Base-by-base conservation (phyloP, 2,329 filamentous ascomycete species). In the Ophiosphaerella herpotricha region DNA sequence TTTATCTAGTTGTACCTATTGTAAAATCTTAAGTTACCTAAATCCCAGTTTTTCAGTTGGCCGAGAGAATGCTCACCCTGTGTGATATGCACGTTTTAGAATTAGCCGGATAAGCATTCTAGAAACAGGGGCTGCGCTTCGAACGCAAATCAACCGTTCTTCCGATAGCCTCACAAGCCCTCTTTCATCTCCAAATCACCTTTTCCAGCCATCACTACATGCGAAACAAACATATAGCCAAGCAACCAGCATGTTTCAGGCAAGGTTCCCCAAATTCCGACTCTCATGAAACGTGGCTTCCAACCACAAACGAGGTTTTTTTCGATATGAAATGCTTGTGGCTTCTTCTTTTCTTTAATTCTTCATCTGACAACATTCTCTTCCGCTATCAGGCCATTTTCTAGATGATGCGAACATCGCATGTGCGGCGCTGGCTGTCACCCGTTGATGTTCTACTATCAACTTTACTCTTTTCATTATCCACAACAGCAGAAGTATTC, bases 221-320 rank as follows among this genome's bases (percentile, higher is more conserved):
- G 32, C 38, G 37, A 43, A 35, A 26, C 36, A 51, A 46, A 47
- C 29, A 55, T 49, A 39, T 41, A 43, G 35, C 11, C 21, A 18
- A 14, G 48, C 48, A 33, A 46, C 55, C 39, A 45, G 46, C 52
- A 44, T 39, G 48, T 58, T 57, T 57, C 45, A 58, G 34, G 42
- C 53, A 49, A 46, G 54, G 34, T 51, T 46, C 34, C n/a, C 38
- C 36, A 48, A 37, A 48, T 52, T 48, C 44, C 48, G 43, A 32
- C 46, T 29, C 44, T 50, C 13, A 39, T 58, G 57, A 58, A 60
- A 58, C 57, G 57, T 60, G 57, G 57, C 57, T 60, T 54, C 50
- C 39, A 31, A 33, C 43, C 43, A n/a, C 39, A 34, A 31, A 32
- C 39, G 35, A 44, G n/a, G 37, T 31, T 47, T 47, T 33, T 39